Evolutionary conservation across 2,329 filamentous ascomycete genomes (phyloP).

Genomic region (Periconia sp.): DNA sequence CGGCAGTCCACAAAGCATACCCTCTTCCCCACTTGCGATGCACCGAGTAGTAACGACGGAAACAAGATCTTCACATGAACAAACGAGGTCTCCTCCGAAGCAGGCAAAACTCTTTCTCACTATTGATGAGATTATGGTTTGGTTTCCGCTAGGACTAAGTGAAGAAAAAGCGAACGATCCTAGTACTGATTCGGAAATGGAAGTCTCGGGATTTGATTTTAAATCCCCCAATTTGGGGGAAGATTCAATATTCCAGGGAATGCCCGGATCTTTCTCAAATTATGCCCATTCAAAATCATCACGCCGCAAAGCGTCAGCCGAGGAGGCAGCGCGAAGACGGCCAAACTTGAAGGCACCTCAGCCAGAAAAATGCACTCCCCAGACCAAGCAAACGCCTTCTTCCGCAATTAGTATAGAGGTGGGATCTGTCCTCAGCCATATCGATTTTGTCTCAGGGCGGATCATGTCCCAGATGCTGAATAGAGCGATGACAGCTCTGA

Average conservation of each 20-base stretch:
- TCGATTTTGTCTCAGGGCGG: slow-evolving; percentile 43
- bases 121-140: slow-evolving; percentile 46
- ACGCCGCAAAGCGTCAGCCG: slow-evolving; percentile 29
- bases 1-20: slow-evolving; percentile 34
- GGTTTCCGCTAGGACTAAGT: slow-evolving; percentile 42
- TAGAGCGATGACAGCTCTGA: slow-evolving; percentile 28
- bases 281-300: slow-evolving; percentile 52
- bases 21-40: slow-evolving; percentile 17
- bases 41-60: background rate
- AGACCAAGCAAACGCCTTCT: slow-evolving; percentile 15
- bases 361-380: slow-evolving; percentile 6
- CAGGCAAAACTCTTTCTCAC: slow-evolving; percentile 41
- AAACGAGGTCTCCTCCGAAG: slow-evolving; percentile 8
- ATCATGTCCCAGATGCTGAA: slow-evolving; percentile 41
- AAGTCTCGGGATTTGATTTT: slow-evolving; percentile 28
- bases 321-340: slow-evolving; percentile 27
- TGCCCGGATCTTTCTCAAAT: slow-evolving; percentile 56
- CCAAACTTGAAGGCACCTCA: slow-evolving; percentile 12
- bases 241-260: slow-evolving; percentile 47
- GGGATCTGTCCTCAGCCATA: slow-evolving; percentile 39
- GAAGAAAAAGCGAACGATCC: slow-evolving; percentile 12
- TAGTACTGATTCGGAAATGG: slow-evolving; percentile 13
- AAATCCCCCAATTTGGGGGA: slow-evolving; percentile 37
- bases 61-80: background rate
- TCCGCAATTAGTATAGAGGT: slow-evolving; percentile 36